phyloP scores from a whole-genome alignment of 2,329 filamentous ascomycete genomes.

The Arthrobotrys iridis region DNA sequence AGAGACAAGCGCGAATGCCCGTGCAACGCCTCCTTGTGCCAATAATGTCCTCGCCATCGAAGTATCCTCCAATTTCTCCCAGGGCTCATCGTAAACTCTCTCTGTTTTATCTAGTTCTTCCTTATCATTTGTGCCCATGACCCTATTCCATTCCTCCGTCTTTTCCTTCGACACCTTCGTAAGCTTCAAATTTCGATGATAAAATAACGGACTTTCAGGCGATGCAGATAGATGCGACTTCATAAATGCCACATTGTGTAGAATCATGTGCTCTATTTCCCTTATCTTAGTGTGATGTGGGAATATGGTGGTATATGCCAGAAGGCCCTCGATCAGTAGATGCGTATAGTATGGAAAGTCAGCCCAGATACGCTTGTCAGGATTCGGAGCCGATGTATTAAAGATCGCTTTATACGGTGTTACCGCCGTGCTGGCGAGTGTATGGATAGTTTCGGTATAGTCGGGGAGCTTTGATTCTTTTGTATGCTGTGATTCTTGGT shows the following conservation, averaged over 20 bases:
- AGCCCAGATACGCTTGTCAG: slow-evolving; percentile 35
- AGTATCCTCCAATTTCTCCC: slow-evolving; percentile 4
- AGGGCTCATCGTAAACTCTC: slow-evolving; percentile 49
- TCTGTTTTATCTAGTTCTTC: slow-evolving; percentile 30
- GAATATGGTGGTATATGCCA: slow-evolving; percentile 36
- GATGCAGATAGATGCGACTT: slow-evolving; percentile 31
- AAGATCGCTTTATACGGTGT: slow-evolving; percentile 51
- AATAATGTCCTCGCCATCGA: slow-evolving; percentile 41
- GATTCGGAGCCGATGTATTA: slow-evolving; percentile 44
- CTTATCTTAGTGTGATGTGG: slow-evolving; percentile 39
- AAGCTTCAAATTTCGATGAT: slow-evolving; percentile 41
- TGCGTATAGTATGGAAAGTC: slow-evolving; percentile 50
- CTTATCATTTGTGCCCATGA: slow-evolving; percentile 38
- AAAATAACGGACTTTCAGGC: slow-evolving; percentile 18
- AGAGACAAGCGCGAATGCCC: slow-evolving; percentile 29
- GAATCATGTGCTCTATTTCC: slow-evolving; percentile 43
- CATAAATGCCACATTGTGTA: slow-evolving; percentile 36
- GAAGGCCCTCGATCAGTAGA: slow-evolving; percentile 39
- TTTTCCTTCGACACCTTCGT: slow-evolving; percentile 37
- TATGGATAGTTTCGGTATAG: slow-evolving; percentile 33
- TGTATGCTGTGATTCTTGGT: slow-evolving; percentile 29
- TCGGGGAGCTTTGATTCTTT: not conserved
- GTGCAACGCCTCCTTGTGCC: slow-evolving; percentile 44
- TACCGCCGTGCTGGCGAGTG: slow-evolving; percentile 25
- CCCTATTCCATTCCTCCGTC: slow-evolving; percentile 37